Evolutionary conservation across 73 alveolate species (phyloP), one percentile per base, ranked within the genome.

Genomic region (Paramecium biaurelia): DNA sequence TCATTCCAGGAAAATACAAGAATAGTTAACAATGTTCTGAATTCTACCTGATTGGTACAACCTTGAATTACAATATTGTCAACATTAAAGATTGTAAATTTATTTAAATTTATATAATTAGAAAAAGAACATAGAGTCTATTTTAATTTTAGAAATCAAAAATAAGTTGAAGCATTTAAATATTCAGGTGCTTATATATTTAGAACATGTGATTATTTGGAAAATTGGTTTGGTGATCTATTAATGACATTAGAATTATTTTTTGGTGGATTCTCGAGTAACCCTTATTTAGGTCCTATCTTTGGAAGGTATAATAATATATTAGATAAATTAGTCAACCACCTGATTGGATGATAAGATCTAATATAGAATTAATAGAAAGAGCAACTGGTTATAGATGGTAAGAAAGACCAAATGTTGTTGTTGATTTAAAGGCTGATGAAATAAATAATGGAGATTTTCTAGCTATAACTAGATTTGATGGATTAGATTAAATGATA

Each of bases 401-500:
- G 93, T 94, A 92, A 68, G 92, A 85, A 72, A 96, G 99, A 93
- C 82, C 92, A 5, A 89, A 85, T 63, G 67, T 92, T 15, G 79
- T 92, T 45, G 94, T 92, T 38, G 95, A 94, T 86, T 49, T 95
- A 28, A 96, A 95, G 57, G 98, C 95, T 57, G 38, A 57, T 57
- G 93, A 85, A 23, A 95, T 96, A 43, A 92, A 93, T 49, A 86
- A 96, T 21, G 99, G 99, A 82, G 99, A 97, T 85, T 96, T 95
- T 93, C 49, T 97, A 11, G 98, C 97, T 30, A 94, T 97, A 34
- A 70, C 94, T 38, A 89, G 99, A 82, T 88, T 96, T 76, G 99
- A 97, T 84, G 99, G 99, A n/a, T 94, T 97, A 23, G 99, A 97
- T 88, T 96, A 95, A 30, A 95, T 97, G 72, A 97, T 97, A 35